Conservation (phyloP, 2,329 filamentous ascomycete species). For the Fusarium sp. region DNA sequence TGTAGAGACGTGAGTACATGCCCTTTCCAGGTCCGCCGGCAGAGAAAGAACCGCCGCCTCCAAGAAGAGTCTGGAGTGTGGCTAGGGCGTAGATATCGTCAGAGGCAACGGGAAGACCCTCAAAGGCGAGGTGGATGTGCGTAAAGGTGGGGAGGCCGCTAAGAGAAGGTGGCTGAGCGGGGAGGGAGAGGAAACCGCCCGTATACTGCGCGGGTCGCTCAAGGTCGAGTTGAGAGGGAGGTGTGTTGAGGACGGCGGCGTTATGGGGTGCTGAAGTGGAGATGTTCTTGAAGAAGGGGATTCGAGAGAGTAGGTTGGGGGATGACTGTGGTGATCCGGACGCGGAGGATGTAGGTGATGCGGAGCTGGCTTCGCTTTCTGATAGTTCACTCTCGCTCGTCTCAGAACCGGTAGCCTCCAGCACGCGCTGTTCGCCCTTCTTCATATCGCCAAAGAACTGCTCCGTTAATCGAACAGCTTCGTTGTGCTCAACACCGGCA, state of each 20-base stretch:
- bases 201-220: constrained; percentile 85
- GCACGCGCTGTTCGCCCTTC: constrained; percentile 61
- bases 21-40: constrained; percentile 97
- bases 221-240: constrained; percentile 70
- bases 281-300: constrained; percentile 92
- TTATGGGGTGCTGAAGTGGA: constrained; percentile 80
- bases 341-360: constrained; percentile 53
- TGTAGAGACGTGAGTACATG: constrained; percentile 99
- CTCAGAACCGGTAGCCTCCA: constrained; percentile 73
- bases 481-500: constrained; percentile 87
- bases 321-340: constrained; percentile 61
- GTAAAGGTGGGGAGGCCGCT: constrained; percentile 82
- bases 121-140: constrained; percentile 96
- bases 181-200: constrained; percentile 91
- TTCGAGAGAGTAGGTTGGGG: constrained; percentile 82
- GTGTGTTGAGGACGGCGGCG: constrained; percentile 68
- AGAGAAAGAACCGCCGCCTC: constrained; percentile 95
- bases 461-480: constrained; percentile 85
- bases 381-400: constrained; percentile 63
- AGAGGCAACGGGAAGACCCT: constrained; percentile 90
- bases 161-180: constrained; percentile 84
- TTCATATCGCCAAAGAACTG: constrained; percentile 95
- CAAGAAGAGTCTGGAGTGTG: constrained; percentile 94
- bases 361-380: constrained; percentile 53
- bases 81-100: constrained; percentile 97